Evolutionary conservation across 768 basidiomycete species (phyloP), one percentile per base, ranked within the genome.

Genomic region (Suillus sp.): DNA sequence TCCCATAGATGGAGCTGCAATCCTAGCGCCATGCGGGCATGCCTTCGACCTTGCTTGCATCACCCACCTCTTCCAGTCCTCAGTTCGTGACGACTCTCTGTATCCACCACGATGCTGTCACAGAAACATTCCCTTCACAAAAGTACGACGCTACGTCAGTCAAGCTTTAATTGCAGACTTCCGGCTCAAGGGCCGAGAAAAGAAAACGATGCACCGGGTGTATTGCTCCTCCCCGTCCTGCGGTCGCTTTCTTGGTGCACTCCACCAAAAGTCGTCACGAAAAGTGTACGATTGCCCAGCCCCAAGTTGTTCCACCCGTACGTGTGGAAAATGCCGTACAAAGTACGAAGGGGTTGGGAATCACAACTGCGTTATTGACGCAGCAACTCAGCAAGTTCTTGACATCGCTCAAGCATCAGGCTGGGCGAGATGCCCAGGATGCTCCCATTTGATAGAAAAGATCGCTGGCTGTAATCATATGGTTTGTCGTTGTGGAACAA

Each of bases 51-150:
- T 27, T 10, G 61, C 27, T n/a, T 77, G 76, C 63, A 34, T 71
- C 18, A 58, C 64, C 22, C 62, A 67, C 56, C 68, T 77, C 62
- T 74, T 75, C 67, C 43, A 71, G 63, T 54, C 64, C 1, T 68
- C 74, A 27, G 66, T 64, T 9, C 59, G 62, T 25, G 76, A 77
- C 68, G 75, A 76, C 60, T 63, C 71, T 8, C 69, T 77, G 50
- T 73, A 70, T 64, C 75, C 75, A 14, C 75, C 74, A 6, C 66
- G 69, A n/a, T 76, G 75, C 63, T 75, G 75, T 60, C 59, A 64
- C 22, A 56, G 45, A 20, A 27, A 32, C 20, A 72, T 75, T 35
- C 65, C 70, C 57, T 48, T 68, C 50, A 27, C 16, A 32, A 40
- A 57, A 16, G 71, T 73, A 30, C 57, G 60, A n/a, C 38, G 14